Conservation (phyloP, 1,284 basidiomycete genomes). For the Sphaerobolus stellatus region DNA sequence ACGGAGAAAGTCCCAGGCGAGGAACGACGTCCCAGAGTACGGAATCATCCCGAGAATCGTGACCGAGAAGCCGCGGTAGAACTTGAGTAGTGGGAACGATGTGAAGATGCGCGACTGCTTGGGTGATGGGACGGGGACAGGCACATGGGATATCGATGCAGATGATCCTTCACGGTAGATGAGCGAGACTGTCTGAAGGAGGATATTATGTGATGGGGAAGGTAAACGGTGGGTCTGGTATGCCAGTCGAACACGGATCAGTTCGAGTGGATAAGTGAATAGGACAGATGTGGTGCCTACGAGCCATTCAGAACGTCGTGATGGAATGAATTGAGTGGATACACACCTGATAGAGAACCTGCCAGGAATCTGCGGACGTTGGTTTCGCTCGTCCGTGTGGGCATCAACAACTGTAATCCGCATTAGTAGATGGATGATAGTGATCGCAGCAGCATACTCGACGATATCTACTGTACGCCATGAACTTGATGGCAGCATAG, state of each 20-base stretch:
- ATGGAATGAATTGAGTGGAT: constrained; percentile 3
- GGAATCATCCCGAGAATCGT: constrained; percentile 93
- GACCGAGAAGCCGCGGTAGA: constrained; percentile 95
- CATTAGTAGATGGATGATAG: constrained; percentile 59
- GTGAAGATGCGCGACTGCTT: constrained; percentile 30
- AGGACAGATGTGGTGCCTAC: constrained; percentile 88
- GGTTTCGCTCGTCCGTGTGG: constrained; percentile 76
- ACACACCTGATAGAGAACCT: constrained; percentile 82
- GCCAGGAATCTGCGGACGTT: constrained; percentile 83
- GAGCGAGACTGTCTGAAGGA: constrained; percentile 57
- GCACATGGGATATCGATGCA: constrained; percentile 43
- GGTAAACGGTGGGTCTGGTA: constrained; percentile 67
- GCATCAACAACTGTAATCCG: constrained; percentile 83
- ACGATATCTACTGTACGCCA: constrained; percentile 65
- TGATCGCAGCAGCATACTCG: background rate
- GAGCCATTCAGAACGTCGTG: constrained; percentile 3
- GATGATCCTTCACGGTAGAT: constrained; percentile 70
- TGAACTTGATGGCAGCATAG: constrained; percentile 97
- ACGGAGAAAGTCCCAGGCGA: constrained; percentile 87
- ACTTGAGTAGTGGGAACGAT: constrained; percentile 75
- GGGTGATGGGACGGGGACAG: constrained; percentile 24
- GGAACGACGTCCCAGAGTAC: constrained; percentile 95
- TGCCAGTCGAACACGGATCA: constrained; percentile 94
- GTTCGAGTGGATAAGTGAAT: constrained; percentile 92
- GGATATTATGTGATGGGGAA: constrained; percentile 47